Base-by-base conservation (phyloP, 2,329 filamentous ascomycete genomes). In the Ophiostoma sp. region DNA sequence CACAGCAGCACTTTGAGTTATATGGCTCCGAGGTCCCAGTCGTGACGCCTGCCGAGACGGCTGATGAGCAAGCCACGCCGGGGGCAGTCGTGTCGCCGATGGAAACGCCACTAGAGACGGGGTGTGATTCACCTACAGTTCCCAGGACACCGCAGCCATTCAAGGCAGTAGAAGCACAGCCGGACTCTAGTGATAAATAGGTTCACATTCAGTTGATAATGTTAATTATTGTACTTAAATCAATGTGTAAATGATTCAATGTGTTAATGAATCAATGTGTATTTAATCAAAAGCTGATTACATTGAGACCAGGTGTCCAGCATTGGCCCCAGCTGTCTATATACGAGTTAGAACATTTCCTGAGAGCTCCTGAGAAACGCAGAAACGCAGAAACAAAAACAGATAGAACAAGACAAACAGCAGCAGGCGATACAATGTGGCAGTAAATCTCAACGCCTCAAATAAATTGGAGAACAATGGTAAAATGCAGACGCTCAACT, bases 1-100 rank as follows among this genome's bases (percentile, higher is more conserved):
- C 65, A 49, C 70, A 68, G 41, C 73, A 72, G 12, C 74, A 77
- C 42, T 36, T 77, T 27, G 83, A 85, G 74, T 72, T 85, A 49
- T 79, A 82, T 67, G 82, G 80, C 36, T 77, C 76, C 7, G 78
- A 77, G 4, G 70, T 72, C n/a, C 27, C 41, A 2, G 63, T 16
- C 12, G 63, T 18, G 5, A 5, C 63, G n/a, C n/a, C 62, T 47
- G 62, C 40, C n/a, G 41, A 12, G 49, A 64, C 68, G 38, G 71
- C 73, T 12, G 38, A 18, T 7, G 36, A 14, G 3, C 60, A 38
- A 6, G 60, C 72, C n/a, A 55, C 67, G 0, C 64, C 52, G 7
- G 66, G 45, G 7, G 16, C 64, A 7, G 58, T 58, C 40, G 41
- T 44, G 36, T 42, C 14, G 18, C 41, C 42, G 36, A 52, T 27